Conservation (phyloP, 129 eudicot genomes). For the Cynara cardunculus region DNA sequence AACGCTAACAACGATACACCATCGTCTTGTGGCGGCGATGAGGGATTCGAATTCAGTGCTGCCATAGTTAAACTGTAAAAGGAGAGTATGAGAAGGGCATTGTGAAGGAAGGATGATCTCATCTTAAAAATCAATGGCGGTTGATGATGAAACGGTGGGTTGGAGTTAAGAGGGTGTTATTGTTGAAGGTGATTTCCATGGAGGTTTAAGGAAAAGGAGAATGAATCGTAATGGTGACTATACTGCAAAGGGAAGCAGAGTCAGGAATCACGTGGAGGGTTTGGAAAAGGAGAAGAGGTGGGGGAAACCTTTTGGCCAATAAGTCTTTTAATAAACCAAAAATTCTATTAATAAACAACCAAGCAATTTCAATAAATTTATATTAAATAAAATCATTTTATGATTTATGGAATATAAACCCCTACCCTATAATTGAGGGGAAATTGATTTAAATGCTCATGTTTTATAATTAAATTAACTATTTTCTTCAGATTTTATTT, state of each 20-base stretch:
- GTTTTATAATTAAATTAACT: no score
- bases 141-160: not conserved
- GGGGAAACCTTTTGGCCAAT: not conserved
- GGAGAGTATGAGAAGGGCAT: not conserved
- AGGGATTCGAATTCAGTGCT: not conserved
- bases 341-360: no score
- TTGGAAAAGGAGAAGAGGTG: constrained; percentile 14
- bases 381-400: no score
- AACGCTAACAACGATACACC: constrained; percentile 48
- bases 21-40: constrained; percentile 13
- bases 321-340: no score
- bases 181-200: constrained; percentile 1
- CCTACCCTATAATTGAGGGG: no score
- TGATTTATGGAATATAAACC: no score
- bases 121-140: constrained; percentile 11
- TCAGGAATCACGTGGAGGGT: constrained; percentile 32
- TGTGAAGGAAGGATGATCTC: constrained; percentile 16
- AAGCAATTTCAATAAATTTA: no score
- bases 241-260: constrained; percentile 10
- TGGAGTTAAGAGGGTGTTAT: not conserved
- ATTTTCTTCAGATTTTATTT: no score
- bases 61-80: not conserved
- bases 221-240: constrained; percentile 9
- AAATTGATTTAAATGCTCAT: no score
- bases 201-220: constrained; percentile 1